Conservation (phyloP, 176 grass and related monocot genomes). For the Themeda triandra region DNA sequence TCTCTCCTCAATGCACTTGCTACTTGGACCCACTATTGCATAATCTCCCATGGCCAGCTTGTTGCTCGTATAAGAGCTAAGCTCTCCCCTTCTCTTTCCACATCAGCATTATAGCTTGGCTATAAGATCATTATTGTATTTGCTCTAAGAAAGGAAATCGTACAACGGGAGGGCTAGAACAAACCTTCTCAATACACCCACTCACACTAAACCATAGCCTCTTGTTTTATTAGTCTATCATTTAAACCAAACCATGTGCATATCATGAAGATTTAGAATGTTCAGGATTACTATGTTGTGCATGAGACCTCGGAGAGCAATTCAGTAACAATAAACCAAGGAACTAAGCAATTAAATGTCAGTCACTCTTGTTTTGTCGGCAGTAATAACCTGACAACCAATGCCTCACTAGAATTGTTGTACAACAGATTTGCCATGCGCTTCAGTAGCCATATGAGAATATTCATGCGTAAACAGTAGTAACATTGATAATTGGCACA, state of each 20-base stretch:
- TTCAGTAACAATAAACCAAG: not conserved
- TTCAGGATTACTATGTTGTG: not conserved
- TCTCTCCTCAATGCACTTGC: not conserved
- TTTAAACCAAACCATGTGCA: not conserved
- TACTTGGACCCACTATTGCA: not conserved
- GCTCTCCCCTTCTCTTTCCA: not conserved
- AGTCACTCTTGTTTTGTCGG: not conserved
- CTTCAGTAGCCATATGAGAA: not conserved
- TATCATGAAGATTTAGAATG: not conserved
- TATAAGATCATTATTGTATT: not conserved
- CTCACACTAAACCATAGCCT: not conserved
- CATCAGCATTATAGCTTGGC: not conserved
- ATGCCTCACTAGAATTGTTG: not conserved
- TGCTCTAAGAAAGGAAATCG: not conserved
- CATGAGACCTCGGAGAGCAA: not conserved
- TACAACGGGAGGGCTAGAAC: not conserved
- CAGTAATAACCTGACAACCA: not conserved
- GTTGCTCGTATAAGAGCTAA: not conserved
- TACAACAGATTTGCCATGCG: not conserved
- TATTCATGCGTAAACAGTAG: not conserved
- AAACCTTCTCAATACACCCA: not conserved
- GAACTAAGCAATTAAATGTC: slow-evolving; percentile 26
- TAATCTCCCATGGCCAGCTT: not conserved
- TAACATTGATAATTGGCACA: not conserved
- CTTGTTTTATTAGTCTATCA: not conserved